phyloP scores from a whole-genome alignment of 2,329 filamentous ascomycete genomes.

The Hymenoscyphus fraxineus region DNA sequence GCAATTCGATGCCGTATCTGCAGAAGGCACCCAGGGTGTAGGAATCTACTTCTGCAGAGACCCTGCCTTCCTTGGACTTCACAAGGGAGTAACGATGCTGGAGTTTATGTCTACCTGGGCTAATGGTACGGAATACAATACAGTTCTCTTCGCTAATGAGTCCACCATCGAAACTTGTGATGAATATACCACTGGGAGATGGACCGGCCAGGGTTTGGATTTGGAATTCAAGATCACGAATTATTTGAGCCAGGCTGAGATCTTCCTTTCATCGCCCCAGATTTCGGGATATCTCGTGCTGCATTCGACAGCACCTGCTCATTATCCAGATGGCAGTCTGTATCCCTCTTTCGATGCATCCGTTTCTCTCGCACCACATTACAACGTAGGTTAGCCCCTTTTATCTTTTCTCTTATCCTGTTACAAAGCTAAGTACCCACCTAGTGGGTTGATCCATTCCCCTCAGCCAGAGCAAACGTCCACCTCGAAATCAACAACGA shows the following conservation, averaged over 20 bases:
- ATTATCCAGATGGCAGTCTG: constrained; percentile 8
- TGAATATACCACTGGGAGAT: constrained; percentile 1
- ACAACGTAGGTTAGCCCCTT: not conserved
- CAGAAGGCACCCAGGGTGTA: constrained; percentile 20
- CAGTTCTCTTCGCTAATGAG: constrained; percentile 6
- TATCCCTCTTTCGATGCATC: constrained; percentile 3
- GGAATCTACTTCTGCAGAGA: constrained; percentile 9
- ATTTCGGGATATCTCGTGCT: constrained; percentile 4
- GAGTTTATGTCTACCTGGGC: constrained; percentile 5
- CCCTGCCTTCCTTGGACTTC: not conserved
- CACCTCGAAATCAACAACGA: not conserved
- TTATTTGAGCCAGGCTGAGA: not conserved
- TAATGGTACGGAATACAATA: constrained; percentile 9
- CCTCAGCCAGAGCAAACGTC: constrained; percentile 3
- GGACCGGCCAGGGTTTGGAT: not conserved
- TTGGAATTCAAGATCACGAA: constrained; percentile 10
- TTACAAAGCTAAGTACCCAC: not conserved
- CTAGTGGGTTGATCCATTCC: constrained; percentile 10
- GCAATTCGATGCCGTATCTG: constrained; percentile 12
- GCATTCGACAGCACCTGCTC: constrained; percentile 5
- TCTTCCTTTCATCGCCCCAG: not conserved
- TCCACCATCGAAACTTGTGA: constrained; percentile 5
- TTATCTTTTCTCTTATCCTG: not conserved
- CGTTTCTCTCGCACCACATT: not conserved
- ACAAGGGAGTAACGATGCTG: not conserved